A percentile compares a stretch with the other conserved stretches of the same genome.
Evolutionary conservation across 1,284 basidiomycete species (phyloP).

Genomic region (Fomitiporia mediterranea): DNA sequence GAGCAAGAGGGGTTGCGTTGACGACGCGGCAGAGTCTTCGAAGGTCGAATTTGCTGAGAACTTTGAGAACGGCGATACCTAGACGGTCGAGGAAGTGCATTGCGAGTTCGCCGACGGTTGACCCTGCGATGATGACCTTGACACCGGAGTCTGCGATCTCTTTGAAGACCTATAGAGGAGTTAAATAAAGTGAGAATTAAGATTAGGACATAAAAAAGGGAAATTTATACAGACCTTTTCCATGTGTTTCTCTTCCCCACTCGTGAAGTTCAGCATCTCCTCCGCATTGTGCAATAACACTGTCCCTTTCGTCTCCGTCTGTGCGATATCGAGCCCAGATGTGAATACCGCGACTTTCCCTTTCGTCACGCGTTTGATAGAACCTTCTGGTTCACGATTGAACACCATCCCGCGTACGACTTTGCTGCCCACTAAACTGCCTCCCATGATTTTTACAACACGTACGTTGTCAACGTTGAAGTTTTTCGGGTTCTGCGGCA

Average conservation of each 20-base stretch:
- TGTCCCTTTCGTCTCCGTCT: conserved; percentile 99
- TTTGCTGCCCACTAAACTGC: conserved; percentile 75
- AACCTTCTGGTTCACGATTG: conserved; percentile 91
- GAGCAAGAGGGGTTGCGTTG: conserved; percentile 93
- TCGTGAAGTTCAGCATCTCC: conserved; percentile 95
- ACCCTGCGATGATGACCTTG: conserved; percentile 90
- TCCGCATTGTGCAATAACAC: conserved; percentile 95
- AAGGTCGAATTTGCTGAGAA: conserved; percentile 97
- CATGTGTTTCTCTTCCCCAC: conserved; percentile 92
- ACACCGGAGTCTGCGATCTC: conserved; percentile 97
- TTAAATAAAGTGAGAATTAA: background rate
- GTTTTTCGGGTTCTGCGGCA: conserved; percentile 84
- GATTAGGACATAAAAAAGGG: background rate
- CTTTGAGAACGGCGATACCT: conserved; percentile 93
- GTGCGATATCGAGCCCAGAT: conserved; percentile 86
- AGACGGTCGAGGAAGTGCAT: conserved; percentile 96
- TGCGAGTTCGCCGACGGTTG: conserved; percentile 91
- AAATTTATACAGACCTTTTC: conserved; percentile 65
- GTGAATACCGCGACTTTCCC: conserved; percentile 96
- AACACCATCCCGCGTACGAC: conserved; percentile 99
- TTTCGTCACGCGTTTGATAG: conserved; percentile 75
- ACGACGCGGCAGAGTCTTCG: conserved; percentile 92
- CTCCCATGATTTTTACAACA: conserved; percentile 98
- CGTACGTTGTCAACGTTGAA: conserved; percentile 99
- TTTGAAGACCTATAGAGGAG: conserved; percentile 72